phyloP scores from a whole-genome alignment of 106 monocot genomes.

The Posidonia australis region DNA sequence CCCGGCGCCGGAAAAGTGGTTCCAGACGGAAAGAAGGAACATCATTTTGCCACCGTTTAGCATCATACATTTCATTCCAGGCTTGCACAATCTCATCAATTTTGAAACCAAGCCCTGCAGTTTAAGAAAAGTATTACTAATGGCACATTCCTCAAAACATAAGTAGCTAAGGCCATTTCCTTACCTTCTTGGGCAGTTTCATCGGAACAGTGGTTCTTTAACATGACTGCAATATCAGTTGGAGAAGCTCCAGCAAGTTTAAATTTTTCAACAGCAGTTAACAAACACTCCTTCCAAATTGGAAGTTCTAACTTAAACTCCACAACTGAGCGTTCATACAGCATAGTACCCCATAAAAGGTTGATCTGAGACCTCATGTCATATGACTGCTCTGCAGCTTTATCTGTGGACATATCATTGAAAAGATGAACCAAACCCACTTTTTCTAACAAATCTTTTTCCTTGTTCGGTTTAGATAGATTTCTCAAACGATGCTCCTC shows the following conservation, averaged over 20 bases:
- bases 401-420: slow-evolving; percentile 48
- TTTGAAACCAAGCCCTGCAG: slow-evolving; percentile 72
- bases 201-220: slow-evolving; percentile 82
- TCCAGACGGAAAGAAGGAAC: slow-evolving; percentile 67
- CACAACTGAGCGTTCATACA: slow-evolving; percentile 82
- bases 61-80: slow-evolving; percentile 98
- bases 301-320: slow-evolving; percentile 71
- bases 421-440: slow-evolving; percentile 38
- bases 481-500: slow-evolving; percentile 50
- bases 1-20: slow-evolving; percentile 58
- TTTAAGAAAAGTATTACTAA: neutral
- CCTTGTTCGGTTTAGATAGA: slow-evolving; percentile 39
- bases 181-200: slow-evolving; percentile 78
- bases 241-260: slow-evolving; percentile 62
- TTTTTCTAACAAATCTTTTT: slow-evolving; percentile 49
- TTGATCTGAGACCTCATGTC: slow-evolving; percentile 71
- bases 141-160: neutral
- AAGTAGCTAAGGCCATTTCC: neutral
- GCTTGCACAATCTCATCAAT: slow-evolving; percentile 91
- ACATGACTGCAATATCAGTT: slow-evolving; percentile 77
- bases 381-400: slow-evolving; percentile 59
- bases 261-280: slow-evolving; percentile 76
- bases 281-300: slow-evolving; percentile 65
- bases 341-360: slow-evolving; percentile 72
- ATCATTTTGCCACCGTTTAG: slow-evolving; percentile 57